These are phyloP conservation scores for Backusella morwellensis DNA, from an alignment of 192 early-diverging fungal species.

Conservation along the genomic window DNA sequence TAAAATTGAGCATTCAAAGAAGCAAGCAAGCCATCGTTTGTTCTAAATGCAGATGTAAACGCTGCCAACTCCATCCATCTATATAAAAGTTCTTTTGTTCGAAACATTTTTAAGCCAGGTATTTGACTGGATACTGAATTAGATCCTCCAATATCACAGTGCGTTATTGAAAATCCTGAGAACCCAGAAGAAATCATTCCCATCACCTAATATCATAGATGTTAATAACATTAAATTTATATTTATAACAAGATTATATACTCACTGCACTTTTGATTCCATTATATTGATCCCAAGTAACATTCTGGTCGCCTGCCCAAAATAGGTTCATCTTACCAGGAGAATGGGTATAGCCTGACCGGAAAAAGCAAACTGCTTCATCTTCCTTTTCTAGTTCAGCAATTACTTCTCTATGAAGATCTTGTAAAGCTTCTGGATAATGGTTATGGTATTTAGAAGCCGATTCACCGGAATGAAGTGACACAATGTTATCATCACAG, in stretches of 20 bases:
- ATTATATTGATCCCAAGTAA: slow-evolving; percentile 40
- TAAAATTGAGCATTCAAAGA: slow-evolving; percentile 42
- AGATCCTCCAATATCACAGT: slow-evolving; percentile 41
- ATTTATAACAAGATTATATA: neutral
- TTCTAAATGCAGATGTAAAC: slow-evolving; percentile 35
- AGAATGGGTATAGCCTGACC: slow-evolving; percentile 31
- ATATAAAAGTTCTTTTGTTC: slow-evolving; percentile 29
- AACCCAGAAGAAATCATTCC: slow-evolving; percentile 39
- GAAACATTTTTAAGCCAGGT: slow-evolving; percentile 27
- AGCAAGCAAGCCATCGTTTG: slow-evolving; percentile 27
- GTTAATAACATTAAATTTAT: neutral
- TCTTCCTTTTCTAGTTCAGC: slow-evolving; percentile 26
- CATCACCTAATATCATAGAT: slow-evolving; percentile 20
- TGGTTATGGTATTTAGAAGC: slow-evolving; percentile 33
- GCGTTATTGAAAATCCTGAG: slow-evolving; percentile 35
- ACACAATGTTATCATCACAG: neutral
- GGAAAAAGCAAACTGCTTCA: slow-evolving; percentile 31
- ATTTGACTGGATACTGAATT: slow-evolving; percentile 20
- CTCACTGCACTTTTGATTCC: slow-evolving; percentile 44
- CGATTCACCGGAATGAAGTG: slow-evolving; percentile 18
- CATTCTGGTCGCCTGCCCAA: slow-evolving; percentile 43
- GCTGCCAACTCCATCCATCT: slow-evolving; percentile 46
- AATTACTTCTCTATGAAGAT: slow-evolving; percentile 27
- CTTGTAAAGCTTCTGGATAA: slow-evolving; percentile 38
- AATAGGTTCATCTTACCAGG: slow-evolving; percentile 37